Evolutionary conservation across 805 yeast species (phyloP).

Genomic region (Saccharomycopsis schoenii): DNA sequence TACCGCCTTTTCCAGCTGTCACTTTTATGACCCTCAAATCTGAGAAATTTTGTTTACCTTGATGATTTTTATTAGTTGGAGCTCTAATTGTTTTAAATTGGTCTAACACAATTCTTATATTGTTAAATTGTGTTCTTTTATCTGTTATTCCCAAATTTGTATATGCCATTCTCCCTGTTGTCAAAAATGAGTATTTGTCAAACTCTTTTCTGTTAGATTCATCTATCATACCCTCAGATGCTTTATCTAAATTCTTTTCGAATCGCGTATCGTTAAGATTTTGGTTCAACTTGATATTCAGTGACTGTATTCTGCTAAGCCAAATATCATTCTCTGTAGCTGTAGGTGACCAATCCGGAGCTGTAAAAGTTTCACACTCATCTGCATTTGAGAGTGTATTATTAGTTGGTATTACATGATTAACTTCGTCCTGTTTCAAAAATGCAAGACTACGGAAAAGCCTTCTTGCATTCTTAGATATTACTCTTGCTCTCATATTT

Average conservation of each 20-base stretch:
- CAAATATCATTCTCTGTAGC: slow-evolving; percentile 34
- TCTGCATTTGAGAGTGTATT: not conserved
- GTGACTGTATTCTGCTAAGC: slow-evolving; percentile 22
- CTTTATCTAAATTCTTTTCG: not conserved
- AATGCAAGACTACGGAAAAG: not conserved
- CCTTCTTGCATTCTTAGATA: not conserved
- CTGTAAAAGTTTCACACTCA: not conserved
- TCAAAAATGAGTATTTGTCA: slow-evolving; percentile 5
- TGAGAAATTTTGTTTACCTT: slow-evolving; percentile 33
- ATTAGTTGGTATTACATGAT: not conserved
- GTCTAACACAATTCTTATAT: slow-evolving; percentile 6
- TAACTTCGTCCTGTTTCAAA: not conserved
- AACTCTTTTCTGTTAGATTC: not conserved
- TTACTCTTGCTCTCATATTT: too few relatives aligned
- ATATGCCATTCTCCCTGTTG: slow-evolving; percentile 15
- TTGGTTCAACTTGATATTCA: not conserved
- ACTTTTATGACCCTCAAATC: slow-evolving; percentile 64
- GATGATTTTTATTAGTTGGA: slow-evolving; percentile 22
- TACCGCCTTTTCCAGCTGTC: slow-evolving; percentile 78
- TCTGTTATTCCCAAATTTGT: not conserved
- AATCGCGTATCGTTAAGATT: not conserved
- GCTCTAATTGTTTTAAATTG: slow-evolving; percentile 12
- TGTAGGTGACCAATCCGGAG: slow-evolving; percentile 27
- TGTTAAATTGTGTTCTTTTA: not conserved
- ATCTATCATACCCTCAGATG: not conserved